Evolutionary conservation across 306 rosid genomes (phyloP).

Genomic region (Prunus armeniaca): DNA sequence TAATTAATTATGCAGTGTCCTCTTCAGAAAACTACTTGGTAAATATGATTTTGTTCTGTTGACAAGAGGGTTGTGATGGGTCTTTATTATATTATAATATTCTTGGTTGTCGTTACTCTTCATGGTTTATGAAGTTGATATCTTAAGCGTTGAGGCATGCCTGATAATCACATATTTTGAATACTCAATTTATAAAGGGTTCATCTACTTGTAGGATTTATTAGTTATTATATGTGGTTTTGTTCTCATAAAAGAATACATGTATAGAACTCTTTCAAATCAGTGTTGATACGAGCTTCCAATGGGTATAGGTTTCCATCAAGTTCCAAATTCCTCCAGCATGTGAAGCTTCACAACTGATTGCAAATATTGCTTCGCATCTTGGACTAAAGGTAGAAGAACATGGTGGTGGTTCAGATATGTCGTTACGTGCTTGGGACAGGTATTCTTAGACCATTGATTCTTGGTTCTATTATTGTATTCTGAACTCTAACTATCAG

Average conservation of each 20-base stretch:
- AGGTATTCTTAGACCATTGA: constrained; percentile 36
- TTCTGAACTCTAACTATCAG: not conserved
- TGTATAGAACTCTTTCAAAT: not conserved
- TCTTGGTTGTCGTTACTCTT: no score
- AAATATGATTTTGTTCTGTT: no score
- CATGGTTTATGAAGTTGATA: no score
- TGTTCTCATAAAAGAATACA: not conserved
- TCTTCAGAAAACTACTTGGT: no score
- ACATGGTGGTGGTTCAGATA: constrained; percentile 60
- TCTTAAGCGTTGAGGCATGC: no score
- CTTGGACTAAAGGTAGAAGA: constrained; percentile 75
- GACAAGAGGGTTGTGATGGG: no score
- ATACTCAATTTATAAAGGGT: no score
- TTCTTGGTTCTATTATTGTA: constrained; percentile 15
- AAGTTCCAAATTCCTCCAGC: constrained; percentile 75
- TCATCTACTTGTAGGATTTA: no score
- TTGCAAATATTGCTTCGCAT: constrained; percentile 62
- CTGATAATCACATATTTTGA: no score
- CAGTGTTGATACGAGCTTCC: constrained; percentile 23
- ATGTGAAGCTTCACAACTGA: constrained; percentile 69
- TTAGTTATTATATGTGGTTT: not conserved
- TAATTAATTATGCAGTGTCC: no score
- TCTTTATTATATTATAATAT: no score
- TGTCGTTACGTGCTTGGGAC: constrained; percentile 84
- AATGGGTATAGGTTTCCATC: constrained; percentile 50